These are phyloP conservation scores for Ceratocystis eucalypticola DNA, from an alignment of 2,329 filamentous ascomycete genomes.

Conservation along the genomic window DNA sequence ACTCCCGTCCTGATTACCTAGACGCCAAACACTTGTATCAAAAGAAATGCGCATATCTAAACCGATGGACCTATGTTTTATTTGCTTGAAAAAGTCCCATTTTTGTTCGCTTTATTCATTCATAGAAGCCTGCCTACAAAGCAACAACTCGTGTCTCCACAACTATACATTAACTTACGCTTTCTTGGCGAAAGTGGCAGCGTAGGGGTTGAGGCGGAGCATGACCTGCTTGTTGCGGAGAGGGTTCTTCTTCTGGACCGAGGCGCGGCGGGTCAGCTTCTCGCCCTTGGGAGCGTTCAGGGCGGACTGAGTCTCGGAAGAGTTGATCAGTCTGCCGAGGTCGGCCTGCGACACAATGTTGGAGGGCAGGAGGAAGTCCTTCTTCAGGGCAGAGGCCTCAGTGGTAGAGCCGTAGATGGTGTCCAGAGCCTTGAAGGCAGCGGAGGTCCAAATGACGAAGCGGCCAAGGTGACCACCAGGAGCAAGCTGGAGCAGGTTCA, in stretches of 20 bases:
- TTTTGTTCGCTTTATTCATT: slow-evolving; percentile 20
- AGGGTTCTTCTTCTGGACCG: slow-evolving; percentile 99
- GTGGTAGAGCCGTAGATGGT: slow-evolving; percentile 93
- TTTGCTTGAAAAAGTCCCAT: slow-evolving; percentile 19
- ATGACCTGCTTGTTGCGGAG: slow-evolving; percentile 97
- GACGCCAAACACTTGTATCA: slow-evolving; percentile 17
- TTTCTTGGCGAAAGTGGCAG: slow-evolving; percentile 69
- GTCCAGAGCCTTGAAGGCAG: slow-evolving; percentile 92
- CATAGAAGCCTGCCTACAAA: slow-evolving; percentile 18
- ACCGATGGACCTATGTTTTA: slow-evolving; percentile 13
- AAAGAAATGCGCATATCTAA: slow-evolving; percentile 21
- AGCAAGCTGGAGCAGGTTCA: slow-evolving; percentile 98
- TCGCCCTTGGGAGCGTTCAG: slow-evolving; percentile 84
- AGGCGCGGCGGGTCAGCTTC: slow-evolving; percentile 73
- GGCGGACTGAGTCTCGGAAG: slow-evolving; percentile 92
- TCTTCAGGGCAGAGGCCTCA: slow-evolving; percentile 82
- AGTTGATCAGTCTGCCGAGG: slow-evolving; percentile 97
- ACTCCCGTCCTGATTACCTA: slow-evolving; percentile 16
- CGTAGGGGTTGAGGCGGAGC: slow-evolving; percentile 97
- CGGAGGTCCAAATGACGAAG: slow-evolving; percentile 98
- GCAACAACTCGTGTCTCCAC: slow-evolving; percentile 12
- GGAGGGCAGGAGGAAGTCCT: slow-evolving; percentile 93
- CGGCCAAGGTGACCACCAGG: slow-evolving; percentile 97
- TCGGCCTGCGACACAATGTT: slow-evolving; percentile 91
- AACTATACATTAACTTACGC: slow-evolving; percentile 17